These are phyloP conservation scores for Saxispiralis lemnorum DNA, from an alignment of 495 filamentous ascomycete genomes.

Conservation along the genomic window DNA sequence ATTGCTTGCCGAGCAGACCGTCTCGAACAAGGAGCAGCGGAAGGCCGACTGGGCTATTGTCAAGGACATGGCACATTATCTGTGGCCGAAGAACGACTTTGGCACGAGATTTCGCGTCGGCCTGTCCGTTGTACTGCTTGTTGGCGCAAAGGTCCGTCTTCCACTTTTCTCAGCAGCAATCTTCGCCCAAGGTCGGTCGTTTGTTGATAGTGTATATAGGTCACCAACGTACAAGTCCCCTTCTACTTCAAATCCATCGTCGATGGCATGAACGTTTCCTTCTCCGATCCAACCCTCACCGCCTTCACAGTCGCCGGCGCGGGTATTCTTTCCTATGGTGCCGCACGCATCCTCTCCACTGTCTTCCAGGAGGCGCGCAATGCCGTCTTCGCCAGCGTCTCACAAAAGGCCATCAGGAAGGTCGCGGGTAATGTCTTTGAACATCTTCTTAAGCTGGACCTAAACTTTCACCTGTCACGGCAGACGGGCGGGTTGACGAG, in stretches of 20 bases:
- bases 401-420: constrained; percentile 83
- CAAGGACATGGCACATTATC: constrained; percentile 86
- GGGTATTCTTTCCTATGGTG: constrained; percentile 82
- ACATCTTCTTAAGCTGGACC: constrained; percentile 71
- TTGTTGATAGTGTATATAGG: constrained; percentile 28
- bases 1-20: constrained; percentile 36
- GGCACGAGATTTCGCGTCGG: constrained; percentile 71
- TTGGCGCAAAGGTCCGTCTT: constrained; percentile 59
- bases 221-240: constrained; percentile 90
- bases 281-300: constrained; percentile 62
- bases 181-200: not conserved
- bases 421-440: constrained; percentile 87
- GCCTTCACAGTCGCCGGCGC: constrained; percentile 76
- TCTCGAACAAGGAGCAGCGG: constrained; percentile 65
- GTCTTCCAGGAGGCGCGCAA: constrained; percentile 84
- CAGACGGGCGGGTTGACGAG: constrained; percentile 89
- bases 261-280: constrained; percentile 91
- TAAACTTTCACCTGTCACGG: constrained; percentile 82
- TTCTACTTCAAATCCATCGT: constrained; percentile 98
- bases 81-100: constrained; percentile 88
- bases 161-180: not conserved
- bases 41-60: constrained; percentile 98
- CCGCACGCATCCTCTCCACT: constrained; percentile 68
- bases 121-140: constrained; percentile 57
- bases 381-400: constrained; percentile 89